Evolutionary conservation across 2,329 filamentous ascomycete genomes (phyloP).

Genomic region (Calonectria montana): DNA sequence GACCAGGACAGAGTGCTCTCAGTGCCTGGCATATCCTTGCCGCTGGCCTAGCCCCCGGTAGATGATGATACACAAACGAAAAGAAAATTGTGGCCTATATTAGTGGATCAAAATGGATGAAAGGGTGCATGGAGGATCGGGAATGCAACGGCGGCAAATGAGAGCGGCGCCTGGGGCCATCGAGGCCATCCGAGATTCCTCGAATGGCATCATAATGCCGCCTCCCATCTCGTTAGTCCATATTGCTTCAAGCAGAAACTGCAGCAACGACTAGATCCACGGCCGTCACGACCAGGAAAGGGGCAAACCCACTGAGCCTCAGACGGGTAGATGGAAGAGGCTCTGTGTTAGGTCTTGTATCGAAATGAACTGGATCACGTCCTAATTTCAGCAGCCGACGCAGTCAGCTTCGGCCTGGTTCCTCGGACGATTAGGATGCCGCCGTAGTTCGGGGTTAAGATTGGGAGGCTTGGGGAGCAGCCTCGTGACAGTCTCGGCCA

Average conservation of each 20-base stretch:
- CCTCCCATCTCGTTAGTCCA: conserved; percentile 8
- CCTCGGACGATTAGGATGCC: conserved; percentile 8
- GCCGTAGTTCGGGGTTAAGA: background rate
- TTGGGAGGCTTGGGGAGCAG: background rate
- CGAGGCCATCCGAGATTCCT: conserved; percentile 2
- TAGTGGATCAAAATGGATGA: conserved; percentile 15
- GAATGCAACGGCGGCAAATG: conserved; percentile 8
- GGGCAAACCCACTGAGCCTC: conserved; percentile 20
- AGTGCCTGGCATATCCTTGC: conserved; percentile 10
- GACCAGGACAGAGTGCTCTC: background rate
- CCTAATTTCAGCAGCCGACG: conserved; percentile 32
- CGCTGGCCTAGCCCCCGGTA: background rate
- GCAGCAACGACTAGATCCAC: conserved; percentile 15
- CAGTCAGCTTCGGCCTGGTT: conserved; percentile 30
- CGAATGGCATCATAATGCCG: conserved; percentile 5
- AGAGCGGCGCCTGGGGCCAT: background rate
- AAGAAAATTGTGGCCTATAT: conserved; percentile 2
- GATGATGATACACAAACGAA: conserved; percentile 4
- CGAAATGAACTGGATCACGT: conserved; percentile 33
- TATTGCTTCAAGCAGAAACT: background rate
- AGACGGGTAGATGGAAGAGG: conserved; percentile 14
- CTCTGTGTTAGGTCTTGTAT: conserved; percentile 27
- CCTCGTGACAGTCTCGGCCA: conserved; percentile 1
- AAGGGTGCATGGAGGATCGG: conserved; percentile 12
- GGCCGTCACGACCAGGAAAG: conserved; percentile 9